Evolutionary conservation across 2,329 filamentous ascomycete species (phyloP).

Genomic region (Ploettnerulaceae sp.): DNA sequence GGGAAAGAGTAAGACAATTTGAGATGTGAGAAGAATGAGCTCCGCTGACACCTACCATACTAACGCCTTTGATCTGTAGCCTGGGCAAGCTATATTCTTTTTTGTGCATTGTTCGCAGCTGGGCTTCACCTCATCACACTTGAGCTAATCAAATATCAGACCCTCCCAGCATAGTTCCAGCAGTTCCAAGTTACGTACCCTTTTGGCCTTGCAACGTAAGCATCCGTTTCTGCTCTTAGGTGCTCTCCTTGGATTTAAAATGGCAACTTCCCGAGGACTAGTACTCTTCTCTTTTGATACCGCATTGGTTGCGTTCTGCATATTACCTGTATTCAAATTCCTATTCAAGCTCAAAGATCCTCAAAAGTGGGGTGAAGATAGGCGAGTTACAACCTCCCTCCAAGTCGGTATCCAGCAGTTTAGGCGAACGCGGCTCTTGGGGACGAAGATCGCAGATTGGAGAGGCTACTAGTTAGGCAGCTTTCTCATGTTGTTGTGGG

Average conservation of each 20-base stretch:
- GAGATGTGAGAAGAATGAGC: too few relatives aligned
- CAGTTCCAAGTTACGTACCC: slow-evolving; percentile 17
- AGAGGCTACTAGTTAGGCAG: too few relatives aligned
- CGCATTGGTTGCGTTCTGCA: slow-evolving; percentile 7
- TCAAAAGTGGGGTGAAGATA: slow-evolving; percentile 14
- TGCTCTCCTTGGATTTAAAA: slow-evolving; percentile 25
- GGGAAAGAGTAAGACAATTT: too few relatives aligned
- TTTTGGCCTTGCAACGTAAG: slow-evolving; percentile 29
- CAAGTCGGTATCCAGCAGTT: too few relatives aligned
- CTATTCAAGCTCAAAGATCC: slow-evolving; percentile 4
- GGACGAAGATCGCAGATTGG: too few relatives aligned
- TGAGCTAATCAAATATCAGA: slow-evolving; percentile 23
- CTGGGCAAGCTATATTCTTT: slow-evolving; percentile 27
- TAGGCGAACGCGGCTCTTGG: too few relatives aligned
- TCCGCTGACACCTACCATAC: too few relatives aligned
- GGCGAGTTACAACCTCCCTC: too few relatives aligned
- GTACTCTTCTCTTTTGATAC: slow-evolving; percentile 5
- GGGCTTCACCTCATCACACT: slow-evolving; percentile 32
- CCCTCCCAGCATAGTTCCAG: neutral
- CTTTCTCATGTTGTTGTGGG: too few relatives aligned
- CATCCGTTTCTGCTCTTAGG: slow-evolving; percentile 30
- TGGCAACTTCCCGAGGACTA: neutral
- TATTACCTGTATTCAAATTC: neutral
- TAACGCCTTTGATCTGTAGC: slow-evolving; percentile 26
- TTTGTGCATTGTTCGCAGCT: slow-evolving; percentile 27